A percentile compares a stretch with the other conserved stretches of the same genome.
Conservation (phyloP, 345 rosid species). For the Eucalyptus cloeziana region DNA sequence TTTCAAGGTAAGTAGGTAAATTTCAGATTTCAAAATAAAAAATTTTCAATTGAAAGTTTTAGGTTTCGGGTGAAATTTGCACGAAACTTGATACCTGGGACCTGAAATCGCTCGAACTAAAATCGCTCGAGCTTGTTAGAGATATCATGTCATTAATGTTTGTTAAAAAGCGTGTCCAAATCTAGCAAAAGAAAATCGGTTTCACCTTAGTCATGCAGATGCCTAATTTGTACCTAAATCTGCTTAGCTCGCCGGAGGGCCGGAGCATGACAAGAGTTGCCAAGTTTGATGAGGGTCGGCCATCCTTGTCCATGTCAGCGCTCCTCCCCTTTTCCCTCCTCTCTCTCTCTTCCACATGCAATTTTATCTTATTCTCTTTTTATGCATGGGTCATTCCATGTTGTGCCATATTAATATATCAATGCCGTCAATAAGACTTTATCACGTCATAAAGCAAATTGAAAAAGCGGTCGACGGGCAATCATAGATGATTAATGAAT, state of each 20-base stretch:
- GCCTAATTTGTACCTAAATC: background rate
- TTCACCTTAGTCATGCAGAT: background rate
- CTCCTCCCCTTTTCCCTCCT: background rate
- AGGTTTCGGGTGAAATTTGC: too few species aligned
- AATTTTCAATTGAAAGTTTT: accelerated
- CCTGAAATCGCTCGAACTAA: accelerated
- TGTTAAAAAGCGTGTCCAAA: background rate
- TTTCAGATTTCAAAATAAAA: too few species aligned
- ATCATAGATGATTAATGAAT: background rate
- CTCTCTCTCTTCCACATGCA: background rate
- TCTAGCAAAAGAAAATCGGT: background rate
- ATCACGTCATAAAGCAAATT: background rate
- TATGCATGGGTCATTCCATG: background rate
- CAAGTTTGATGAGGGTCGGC: background rate
- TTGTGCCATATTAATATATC: background rate
- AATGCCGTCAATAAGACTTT: accelerated
- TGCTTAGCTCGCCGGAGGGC: background rate
- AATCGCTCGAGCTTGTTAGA: accelerated
- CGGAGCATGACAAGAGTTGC: background rate
- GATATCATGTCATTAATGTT: background rate
- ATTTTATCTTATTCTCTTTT: background rate
- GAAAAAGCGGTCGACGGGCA: background rate
- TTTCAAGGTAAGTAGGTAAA: too few species aligned
- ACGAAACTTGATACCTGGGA: accelerated
- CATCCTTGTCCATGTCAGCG: background rate